Evolutionary conservation across 345 rosid species (phyloP), one percentile per base, ranked within the genome.

Genomic region (Sonneratia caseolaris): DNA sequence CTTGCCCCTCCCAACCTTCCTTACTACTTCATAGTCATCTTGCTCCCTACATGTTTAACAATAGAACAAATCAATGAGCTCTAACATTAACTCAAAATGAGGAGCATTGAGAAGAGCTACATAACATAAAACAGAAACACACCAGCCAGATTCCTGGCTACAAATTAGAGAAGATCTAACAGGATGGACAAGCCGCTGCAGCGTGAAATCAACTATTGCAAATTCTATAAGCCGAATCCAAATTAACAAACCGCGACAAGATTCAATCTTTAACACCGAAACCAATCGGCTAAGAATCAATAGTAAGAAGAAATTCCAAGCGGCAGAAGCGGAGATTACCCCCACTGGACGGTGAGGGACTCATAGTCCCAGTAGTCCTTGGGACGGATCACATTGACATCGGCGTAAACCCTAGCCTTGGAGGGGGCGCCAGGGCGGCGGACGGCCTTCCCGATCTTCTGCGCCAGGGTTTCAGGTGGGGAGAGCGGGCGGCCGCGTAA

Each of bases 291-390:
- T 3, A 27, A 36, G 66, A 11, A 27, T 66, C 35, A 55, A 70
- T 10, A 14, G 35, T 16, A 19, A 22, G 42, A 66, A 45, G 43
- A 45, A 56, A 48, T 35, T 45, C 47, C 7, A 5, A 56, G 45
- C 32, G 21, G 53, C 24, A 11, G 37, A 45, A 24, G 18, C 7
- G 32, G 37, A n/a, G 19, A 45, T 48, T 84, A 93, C 97, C 99
- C 97, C 97, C 97, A 89, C 64, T 86, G 90, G 78, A 87, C 91
- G 62, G 78, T 82, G 42, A 87, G 87, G 35, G 91, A 86, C 76
- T 91, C 92, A 73, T 91, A 91, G 83, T 94, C 97, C 96, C 96
- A 94, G 64, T 94, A 94, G 36, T 94, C 99, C 81, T 92, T 90
- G 16, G 97, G 97, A 16, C 90, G 93, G 75, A 84, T 72, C 24